Base-by-base conservation (phyloP, 495 filamentous ascomycete genomes). In the Aspergillus baeticus region DNA sequence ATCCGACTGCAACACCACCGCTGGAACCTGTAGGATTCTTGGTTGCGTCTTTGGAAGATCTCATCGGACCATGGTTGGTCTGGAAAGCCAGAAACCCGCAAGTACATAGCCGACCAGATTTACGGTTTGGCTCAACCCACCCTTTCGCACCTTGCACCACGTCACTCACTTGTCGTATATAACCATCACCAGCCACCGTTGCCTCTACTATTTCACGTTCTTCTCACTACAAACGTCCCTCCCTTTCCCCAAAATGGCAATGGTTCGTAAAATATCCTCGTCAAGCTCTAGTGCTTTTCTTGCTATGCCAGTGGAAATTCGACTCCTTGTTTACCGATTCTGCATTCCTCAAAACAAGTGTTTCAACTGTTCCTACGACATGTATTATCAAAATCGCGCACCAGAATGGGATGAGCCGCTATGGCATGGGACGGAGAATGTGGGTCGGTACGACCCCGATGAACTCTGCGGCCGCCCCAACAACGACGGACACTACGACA, bases 271-370 rank as follows among this genome's bases (percentile, higher is more conserved):
- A 14, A 46, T 7, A 10, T 22, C n/a, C 13, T 20, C 42, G 7
- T 46, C 15, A 17, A 46, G 42, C 42, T 46, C 42, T 46, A 46
- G 42, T 46, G 42, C 42, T 46, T 46, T 46, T 46, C 42, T 46
- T 46, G 18, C 42, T 46, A 46, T 46, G 42, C 42, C 42, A 22
- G 6, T 46, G 15, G 42, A 46, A 22, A 46, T 46, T 46, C 15
- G 15, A 46, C 42, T 46, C 42, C 42, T 15, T 15, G 20, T 46
- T 22, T 46, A 46, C 42, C 5, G 15, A 46, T 46, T 46, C 21
- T 46, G 42, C 15, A 46, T 46, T 46, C 42, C 42, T 46, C 11
- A 18, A 46, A 46, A 46, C 42, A 7, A 22, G 42, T 46, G 15
- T 46, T 46, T 46, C 42, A 46, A 46, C 42, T 46, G 42, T 46